These are phyloP conservation scores for Trichoderma pleuroti DNA, from an alignment of 2,329 filamentous ascomycete species.

Conservation along the genomic window DNA sequence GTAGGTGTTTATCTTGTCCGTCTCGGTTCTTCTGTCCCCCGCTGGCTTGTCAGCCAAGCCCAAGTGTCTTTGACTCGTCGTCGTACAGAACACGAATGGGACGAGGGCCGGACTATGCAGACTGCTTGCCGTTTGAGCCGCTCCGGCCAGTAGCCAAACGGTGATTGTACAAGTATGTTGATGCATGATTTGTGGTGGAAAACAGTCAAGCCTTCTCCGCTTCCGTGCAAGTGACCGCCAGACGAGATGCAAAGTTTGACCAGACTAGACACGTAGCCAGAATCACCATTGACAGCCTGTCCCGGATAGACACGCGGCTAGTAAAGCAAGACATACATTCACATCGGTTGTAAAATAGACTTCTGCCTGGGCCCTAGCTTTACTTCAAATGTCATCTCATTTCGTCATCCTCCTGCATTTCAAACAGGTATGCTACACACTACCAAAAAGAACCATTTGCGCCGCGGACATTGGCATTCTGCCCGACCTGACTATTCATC, in stretches of 20 bases:
- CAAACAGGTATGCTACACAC: neutral
- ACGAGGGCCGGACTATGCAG: neutral
- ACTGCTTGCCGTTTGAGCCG: neutral
- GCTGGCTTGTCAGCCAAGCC: neutral
- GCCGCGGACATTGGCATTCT: neutral
- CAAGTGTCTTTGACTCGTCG: neutral
- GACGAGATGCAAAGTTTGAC: neutral
- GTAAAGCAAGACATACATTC: neutral
- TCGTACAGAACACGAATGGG: neutral
- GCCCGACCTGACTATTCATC: neutral
- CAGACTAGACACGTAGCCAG: neutral
- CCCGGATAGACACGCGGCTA: neutral
- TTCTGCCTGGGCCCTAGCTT: neutral
- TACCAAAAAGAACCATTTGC: neutral
- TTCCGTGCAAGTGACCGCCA: neutral
- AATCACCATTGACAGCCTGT: neutral
- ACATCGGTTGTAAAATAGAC: neutral
- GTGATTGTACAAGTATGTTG: neutral
- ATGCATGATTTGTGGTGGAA: neutral
- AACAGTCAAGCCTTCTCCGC: neutral
- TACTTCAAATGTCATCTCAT: neutral
- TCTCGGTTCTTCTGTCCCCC: no score
- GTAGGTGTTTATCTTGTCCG: no score
- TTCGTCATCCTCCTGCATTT: neutral
- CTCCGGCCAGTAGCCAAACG: neutral